Percentiles rank a stretch among this genome's conserved stretches.
phyloP scores from a whole-genome alignment of 1,139 yeast species.

The Scheffersomyces titani region DNA sequence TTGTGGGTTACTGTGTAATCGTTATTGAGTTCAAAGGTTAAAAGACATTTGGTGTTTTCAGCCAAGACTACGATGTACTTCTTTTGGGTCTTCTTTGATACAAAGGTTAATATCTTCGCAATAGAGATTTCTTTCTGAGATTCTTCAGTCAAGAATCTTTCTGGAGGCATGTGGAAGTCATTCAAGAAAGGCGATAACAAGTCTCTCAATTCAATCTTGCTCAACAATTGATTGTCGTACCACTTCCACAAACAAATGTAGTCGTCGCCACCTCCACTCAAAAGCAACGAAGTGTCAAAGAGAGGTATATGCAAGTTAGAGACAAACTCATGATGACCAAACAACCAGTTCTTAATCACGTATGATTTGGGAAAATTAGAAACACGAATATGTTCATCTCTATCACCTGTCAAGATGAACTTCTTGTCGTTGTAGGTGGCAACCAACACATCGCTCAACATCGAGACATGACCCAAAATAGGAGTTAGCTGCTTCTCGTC shows the following conservation, averaged over 20 bases:
- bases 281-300: slow-evolving; percentile 47
- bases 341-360: slow-evolving; percentile 78
- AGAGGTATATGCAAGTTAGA: slow-evolving; percentile 59
- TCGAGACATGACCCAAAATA: slow-evolving; percentile 91
- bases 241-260: slow-evolving; percentile 80
- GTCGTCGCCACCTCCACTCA: slow-evolving; percentile 93
- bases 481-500: slow-evolving; percentile 57
- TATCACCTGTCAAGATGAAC: slow-evolving; percentile 77
- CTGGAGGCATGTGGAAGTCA: slow-evolving; percentile 66
- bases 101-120: slow-evolving; percentile 41
- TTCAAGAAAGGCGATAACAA: slow-evolving; percentile 50
- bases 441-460: slow-evolving; percentile 74
- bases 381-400: slow-evolving; percentile 96
- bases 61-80: slow-evolving; percentile 47
- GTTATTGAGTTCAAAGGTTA: slow-evolving; percentile 41
- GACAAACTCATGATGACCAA: slow-evolving; percentile 85
- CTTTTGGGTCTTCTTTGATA: slow-evolving; percentile 13
- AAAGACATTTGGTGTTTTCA: slow-evolving; percentile 57
- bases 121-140: slow-evolving; percentile 57
- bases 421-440: slow-evolving; percentile 48
- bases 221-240: slow-evolving; percentile 45
- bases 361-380: slow-evolving; percentile 78
- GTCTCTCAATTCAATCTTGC: slow-evolving; percentile 51
- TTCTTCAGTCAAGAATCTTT: slow-evolving; percentile 59
- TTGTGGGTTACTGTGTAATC: slow-evolving; percentile 19